A percentile compares a stretch with the other conserved stretches of the same genome.
These are phyloP conservation scores for Blastobotrys apis DNA, from an alignment of 1,139 yeast genomes.

Conservation along the genomic window DNA sequence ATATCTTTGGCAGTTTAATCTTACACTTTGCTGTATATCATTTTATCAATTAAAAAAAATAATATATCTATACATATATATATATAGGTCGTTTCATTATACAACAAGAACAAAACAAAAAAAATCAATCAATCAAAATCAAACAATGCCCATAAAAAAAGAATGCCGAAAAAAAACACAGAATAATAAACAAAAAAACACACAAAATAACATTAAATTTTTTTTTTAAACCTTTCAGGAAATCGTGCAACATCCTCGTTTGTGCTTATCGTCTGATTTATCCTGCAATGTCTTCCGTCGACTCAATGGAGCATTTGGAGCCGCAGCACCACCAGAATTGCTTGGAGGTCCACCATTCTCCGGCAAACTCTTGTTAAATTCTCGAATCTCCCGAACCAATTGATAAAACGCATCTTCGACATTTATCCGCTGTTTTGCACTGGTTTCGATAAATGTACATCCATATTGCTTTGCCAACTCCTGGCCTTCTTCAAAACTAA, in stretches of 20 bases:
- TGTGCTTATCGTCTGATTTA: background rate
- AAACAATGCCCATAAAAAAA: too few species aligned
- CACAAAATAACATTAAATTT: too few species aligned
- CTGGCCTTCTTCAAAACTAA: conserved; percentile 75
- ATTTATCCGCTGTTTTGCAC: conserved; percentile 88
- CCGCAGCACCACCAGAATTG: background rate
- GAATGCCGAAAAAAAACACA: too few species aligned
- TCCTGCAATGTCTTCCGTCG: conserved; percentile 1
- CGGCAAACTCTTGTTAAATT: conserved; percentile 30
- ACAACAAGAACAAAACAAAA: conserved; percentile 1
- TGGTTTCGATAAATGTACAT: conserved; percentile 85
- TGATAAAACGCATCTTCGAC: conserved; percentile 90
- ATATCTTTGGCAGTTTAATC: conserved; percentile 76
- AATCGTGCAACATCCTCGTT: conserved; percentile 2
- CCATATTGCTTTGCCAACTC: conserved; percentile 63
- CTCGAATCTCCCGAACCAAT: conserved; percentile 61
- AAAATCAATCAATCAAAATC: background rate
- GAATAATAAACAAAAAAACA: too few species aligned
- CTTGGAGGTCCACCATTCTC: conserved; percentile 2
- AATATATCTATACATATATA: too few species aligned
- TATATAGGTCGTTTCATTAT: background rate
- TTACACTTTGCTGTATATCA: conserved; percentile 87
- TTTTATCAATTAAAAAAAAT: conserved; percentile 62
- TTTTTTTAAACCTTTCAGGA: too few species aligned
- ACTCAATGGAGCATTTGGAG: background rate